Conservation (phyloP, 495 filamentous ascomycete species). For the Aspergillus coremiiformis region DNA sequence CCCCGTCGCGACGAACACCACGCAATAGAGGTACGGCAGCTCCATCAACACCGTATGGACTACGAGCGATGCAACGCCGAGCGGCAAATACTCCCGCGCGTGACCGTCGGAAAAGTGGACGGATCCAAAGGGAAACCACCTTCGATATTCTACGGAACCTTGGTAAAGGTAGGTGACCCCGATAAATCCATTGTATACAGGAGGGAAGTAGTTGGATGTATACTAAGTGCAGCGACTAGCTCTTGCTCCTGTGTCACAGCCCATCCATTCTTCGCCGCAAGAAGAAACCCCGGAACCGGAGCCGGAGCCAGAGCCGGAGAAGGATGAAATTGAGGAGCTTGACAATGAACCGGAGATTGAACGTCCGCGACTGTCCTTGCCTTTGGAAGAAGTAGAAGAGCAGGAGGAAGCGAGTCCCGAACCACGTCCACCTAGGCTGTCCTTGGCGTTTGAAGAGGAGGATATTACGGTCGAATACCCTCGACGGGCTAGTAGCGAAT, state of each 20-base stretch:
- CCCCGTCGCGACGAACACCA: slow-evolving; percentile 34
- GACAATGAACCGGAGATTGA: slow-evolving; percentile 60
- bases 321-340: slow-evolving; percentile 45
- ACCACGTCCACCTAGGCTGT: slow-evolving; percentile 52
- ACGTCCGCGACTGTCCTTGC: slow-evolving; percentile 60
- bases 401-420: slow-evolving; percentile 50
- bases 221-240: slow-evolving; percentile 21
- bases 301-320: slow-evolving; percentile 20
- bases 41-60: slow-evolving; percentile 64
- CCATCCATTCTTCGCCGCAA: slow-evolving; percentile 53
- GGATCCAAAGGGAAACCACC: slow-evolving; percentile 67
- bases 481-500: slow-evolving; percentile 51
- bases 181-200: not conserved
- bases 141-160: slow-evolving; percentile 62
- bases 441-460: slow-evolving; percentile 58
- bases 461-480: slow-evolving; percentile 67
- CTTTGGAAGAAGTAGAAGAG: slow-evolving; percentile 49
- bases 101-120: slow-evolving; percentile 57
- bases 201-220: not conserved
- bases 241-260: slow-evolving; percentile 52
- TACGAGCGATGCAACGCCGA: slow-evolving; percentile 64
- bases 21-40: slow-evolving; percentile 29
- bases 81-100: slow-evolving; percentile 68
- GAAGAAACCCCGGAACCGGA: slow-evolving; percentile 13
- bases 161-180: slow-evolving; percentile 41